Percentiles rank a stretch among this genome's conserved stretches.
phyloP scores from a whole-genome alignment of 768 basidiomycete species.

The Cystofilobasidium bisporidii region DNA sequence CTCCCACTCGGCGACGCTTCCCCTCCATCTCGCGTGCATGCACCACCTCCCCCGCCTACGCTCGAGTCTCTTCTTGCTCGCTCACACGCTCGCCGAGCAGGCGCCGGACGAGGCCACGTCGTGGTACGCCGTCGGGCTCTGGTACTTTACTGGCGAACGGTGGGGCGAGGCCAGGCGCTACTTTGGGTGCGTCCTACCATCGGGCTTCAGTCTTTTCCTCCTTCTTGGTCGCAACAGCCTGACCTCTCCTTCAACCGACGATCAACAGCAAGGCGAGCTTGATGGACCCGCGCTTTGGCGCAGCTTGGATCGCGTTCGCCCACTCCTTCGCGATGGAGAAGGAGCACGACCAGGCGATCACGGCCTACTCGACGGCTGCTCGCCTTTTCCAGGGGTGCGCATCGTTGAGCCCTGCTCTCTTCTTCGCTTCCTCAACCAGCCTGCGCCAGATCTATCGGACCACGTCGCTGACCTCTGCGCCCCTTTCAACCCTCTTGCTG shows the following conservation, averaged over 20 bases:
- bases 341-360: constrained; percentile 97
- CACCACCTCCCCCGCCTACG: constrained; percentile 85
- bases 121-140: constrained; percentile 98
- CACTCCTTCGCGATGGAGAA: constrained; percentile 96
- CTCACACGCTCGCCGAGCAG: constrained; percentile 87
- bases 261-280: constrained; percentile 75
- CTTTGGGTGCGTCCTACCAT: constrained; percentile 72
- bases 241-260: neutral
- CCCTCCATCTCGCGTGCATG: constrained; percentile 95
- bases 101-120: constrained; percentile 87
- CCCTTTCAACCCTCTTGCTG: neutral
- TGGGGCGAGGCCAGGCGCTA: constrained; percentile 88
- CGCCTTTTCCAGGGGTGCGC: constrained; percentile 82
- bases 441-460: too few species aligned
- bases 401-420: neutral
- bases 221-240: neutral
- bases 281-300: constrained; percentile 91
- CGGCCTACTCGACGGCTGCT: constrained; percentile 93
- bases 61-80: constrained; percentile 87
- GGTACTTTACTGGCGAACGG: constrained; percentile 79
- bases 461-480: neutral
- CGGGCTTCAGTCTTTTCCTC: neutral
- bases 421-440: neutral
- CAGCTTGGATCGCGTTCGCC: constrained; percentile 95
- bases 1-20: constrained; percentile 79